Evolutionary conservation across 371 early-diverging fungal genomes (phyloP).

Genomic region (Mucor lusitanicus): DNA sequence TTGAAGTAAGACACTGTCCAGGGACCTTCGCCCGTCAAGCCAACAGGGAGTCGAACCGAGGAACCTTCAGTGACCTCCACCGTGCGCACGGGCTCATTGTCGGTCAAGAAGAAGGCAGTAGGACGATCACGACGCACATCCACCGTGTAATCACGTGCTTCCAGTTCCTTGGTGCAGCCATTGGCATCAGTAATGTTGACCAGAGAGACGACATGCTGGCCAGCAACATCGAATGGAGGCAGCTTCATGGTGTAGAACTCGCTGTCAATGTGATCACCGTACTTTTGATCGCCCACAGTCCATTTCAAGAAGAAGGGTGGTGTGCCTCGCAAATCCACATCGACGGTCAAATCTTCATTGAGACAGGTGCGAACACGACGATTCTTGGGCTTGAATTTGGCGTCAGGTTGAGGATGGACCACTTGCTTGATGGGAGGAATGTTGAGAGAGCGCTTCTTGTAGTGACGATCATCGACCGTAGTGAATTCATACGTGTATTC

Average conservation of each 20-base stretch:
- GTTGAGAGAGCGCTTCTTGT: constrained; percentile 35
- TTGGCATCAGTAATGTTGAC: constrained; percentile 48
- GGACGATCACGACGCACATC: constrained; percentile 54
- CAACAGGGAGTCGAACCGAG: constrained; percentile 33
- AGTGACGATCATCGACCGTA: constrained; percentile 39
- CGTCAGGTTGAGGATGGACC: constrained; percentile 56
- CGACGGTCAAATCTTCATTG: constrained; percentile 37
- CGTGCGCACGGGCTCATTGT: constrained; percentile 14
- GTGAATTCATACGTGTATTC: constrained; percentile 50
- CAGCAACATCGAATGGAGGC: constrained; percentile 41
- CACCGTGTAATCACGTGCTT: constrained; percentile 45
- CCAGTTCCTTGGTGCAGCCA: constrained; percentile 45
- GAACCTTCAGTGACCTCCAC: constrained; percentile 38
- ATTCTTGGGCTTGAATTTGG: constrained; percentile 29
- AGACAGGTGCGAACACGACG: constrained; percentile 40
- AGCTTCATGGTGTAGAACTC: constrained; percentile 33
- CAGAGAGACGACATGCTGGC: constrained; percentile 45
- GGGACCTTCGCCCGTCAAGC: constrained; percentile 51
- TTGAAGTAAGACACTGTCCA: constrained; percentile 47
- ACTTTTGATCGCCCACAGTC: constrained; percentile 34
- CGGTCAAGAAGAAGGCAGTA: constrained; percentile 44
- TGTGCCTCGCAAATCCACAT: constrained; percentile 44
- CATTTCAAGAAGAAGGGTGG: constrained; percentile 41
- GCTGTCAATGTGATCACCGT: constrained; percentile 29
- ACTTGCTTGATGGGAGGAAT: constrained; percentile 37